Evolutionary conservation across 2,329 filamentous ascomycete genomes (phyloP), one percentile per base, ranked within the genome.

Genomic region (Didymella sp.): DNA sequence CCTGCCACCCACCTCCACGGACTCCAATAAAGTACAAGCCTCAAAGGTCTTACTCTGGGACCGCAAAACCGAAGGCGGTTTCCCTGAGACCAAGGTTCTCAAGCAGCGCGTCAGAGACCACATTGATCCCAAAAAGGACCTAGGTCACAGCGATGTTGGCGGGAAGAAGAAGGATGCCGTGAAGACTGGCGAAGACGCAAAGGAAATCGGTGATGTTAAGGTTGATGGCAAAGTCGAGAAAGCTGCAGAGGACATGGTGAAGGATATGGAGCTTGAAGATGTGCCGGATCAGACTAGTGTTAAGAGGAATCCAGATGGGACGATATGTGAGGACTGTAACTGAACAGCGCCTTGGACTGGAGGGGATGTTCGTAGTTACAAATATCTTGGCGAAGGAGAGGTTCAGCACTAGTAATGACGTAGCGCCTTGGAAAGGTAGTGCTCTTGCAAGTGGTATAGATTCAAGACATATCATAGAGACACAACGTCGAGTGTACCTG

Each of bases 31-130:
- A 19, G 59, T 64, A 6, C 63, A 73, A 13, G 73, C 77, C 2
- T 68, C 80, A 60, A 80, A 84, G 53, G 84, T 82, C 27, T 71
- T 89, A 2, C 80, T 98, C 28, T 99, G 95, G 95, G 92, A 98
- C 80, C 85, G 95, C 60, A 96, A 92, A 74, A 73, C 78, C 3
- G 89, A 97, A 71, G 91, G 91, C 27, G 93, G 95, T 0, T 99
- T 99, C 77, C 95, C 57, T 78, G 92, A 97, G 79, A 92, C 91
- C 2, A 96, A 97, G 77, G 88, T 94, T 65, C 83, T 97, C 40
- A 97, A 98, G 79, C 87, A 92, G 58, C 83, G 88, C 15, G 86
- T 97, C 5, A 82, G 94, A 56, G 91, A 97, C 78, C 82, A 91
- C 48, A 87, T 97, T 66, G 88, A 95, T 69, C 94, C 93, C 0